Conservation (phyloP, 176 grass and related monocot genomes). For the Calamus simplicifolius region DNA sequence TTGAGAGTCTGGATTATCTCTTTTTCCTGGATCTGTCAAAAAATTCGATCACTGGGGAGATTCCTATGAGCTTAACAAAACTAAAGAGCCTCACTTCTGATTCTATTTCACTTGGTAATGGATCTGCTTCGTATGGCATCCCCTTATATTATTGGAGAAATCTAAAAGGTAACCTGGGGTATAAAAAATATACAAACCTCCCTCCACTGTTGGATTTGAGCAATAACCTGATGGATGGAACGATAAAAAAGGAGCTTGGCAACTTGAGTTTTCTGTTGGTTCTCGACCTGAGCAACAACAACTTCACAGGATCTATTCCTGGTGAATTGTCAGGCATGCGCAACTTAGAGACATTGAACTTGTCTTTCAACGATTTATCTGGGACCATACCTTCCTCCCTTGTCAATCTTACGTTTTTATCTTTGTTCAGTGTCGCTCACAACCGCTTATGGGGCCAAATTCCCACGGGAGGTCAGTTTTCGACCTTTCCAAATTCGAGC, state of each 20-base stretch:
- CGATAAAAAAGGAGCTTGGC: not conserved
- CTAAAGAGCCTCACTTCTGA: not conserved
- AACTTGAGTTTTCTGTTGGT: not conserved
- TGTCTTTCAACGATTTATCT: conserved; percentile 5
- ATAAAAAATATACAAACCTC: not conserved
- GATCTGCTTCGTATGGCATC: not conserved
- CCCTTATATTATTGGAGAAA: not conserved
- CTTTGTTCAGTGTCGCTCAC: not conserved
- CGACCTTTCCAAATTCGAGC: not conserved
- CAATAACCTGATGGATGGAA: not conserved
- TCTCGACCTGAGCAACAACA: conserved; percentile 2
- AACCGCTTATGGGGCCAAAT: not conserved
- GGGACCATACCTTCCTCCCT: conserved; percentile 3
- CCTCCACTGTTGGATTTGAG: not conserved
- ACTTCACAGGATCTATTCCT: not conserved
- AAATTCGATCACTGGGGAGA: not conserved
- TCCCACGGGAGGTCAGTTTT: not conserved
- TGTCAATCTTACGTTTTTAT: not conserved
- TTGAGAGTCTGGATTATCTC: not conserved
- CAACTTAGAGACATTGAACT: conserved; percentile 6
- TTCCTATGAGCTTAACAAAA: not conserved
- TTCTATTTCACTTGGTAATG: not conserved
- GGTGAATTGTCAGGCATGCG: not conserved
- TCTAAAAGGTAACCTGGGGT: too few species aligned
- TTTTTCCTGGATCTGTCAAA: not conserved